Evolutionary conservation across 768 basidiomycete species (phyloP).

Genomic region (Floccularia luteovirens): DNA sequence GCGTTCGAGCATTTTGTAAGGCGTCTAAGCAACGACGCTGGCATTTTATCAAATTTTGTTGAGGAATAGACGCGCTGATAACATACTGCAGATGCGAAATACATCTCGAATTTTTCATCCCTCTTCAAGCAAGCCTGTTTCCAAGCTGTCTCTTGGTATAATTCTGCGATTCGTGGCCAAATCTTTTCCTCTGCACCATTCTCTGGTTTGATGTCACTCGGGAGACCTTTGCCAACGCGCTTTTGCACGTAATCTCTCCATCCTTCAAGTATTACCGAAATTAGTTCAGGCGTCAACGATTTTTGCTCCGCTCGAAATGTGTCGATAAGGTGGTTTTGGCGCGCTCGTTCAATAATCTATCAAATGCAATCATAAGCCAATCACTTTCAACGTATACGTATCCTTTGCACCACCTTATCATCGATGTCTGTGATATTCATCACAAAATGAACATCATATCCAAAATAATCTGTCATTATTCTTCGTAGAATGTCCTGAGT

Average conservation of each 20-base stretch:
- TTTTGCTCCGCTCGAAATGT: constrained; percentile 48
- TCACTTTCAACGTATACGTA: not conserved
- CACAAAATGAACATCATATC: constrained; percentile 96
- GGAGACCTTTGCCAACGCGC: constrained; percentile 59
- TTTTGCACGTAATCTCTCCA: constrained; percentile 61
- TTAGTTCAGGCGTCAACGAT: constrained; percentile 46
- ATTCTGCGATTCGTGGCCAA: constrained; percentile 50
- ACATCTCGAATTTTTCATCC: constrained; percentile 92
- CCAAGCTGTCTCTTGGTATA: constrained; percentile 51
- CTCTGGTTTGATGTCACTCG: constrained; percentile 35
- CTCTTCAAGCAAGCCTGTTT: constrained; percentile 62
- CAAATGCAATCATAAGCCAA: too few species aligned
- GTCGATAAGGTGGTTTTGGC: constrained; percentile 69
- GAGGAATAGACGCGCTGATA: not conserved
- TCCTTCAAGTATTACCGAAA: constrained; percentile 49
- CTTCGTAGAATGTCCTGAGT: constrained; percentile 88
- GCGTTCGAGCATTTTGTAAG: constrained; percentile 37
- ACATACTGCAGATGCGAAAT: constrained; percentile 72
- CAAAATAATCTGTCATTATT: constrained; percentile 92
- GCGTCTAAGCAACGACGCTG: constrained; percentile 47
- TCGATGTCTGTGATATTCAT: constrained; percentile 99
- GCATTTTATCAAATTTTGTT: constrained; percentile 5
- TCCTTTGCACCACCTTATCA: constrained; percentile 68
- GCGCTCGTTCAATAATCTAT: constrained; percentile 90
- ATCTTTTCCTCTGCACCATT: constrained; percentile 39